Base-by-base conservation (phyloP, 2,329 filamentous ascomycete species). In the Aquanectria penicillioides region DNA sequence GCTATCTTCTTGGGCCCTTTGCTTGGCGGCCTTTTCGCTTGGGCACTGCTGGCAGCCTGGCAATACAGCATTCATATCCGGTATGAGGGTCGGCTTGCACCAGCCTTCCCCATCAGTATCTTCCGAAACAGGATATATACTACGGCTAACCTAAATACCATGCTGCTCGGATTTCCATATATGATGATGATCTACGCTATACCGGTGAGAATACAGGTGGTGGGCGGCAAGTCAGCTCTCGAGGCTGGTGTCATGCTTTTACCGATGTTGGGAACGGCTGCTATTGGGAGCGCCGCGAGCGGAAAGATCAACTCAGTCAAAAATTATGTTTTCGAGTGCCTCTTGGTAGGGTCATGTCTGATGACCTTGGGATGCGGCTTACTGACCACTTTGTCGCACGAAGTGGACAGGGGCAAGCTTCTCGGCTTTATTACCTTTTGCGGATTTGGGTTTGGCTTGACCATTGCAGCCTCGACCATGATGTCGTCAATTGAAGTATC, bases 381-480 rank as follows among this genome's bases (percentile, higher is more conserved):
- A 3, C 69, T 85, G 57, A 78, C 73, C 18, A 83, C 78, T 1
- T 56, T 71, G 1, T 59, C 66, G 6, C 52, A 67, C 15, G 64
- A 59, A 1, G 37, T 69, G 3, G 66, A 83, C 8, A 76, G 83
- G 60, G 67, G 75, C 2, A 84, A 81, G 62, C 73, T 80, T 5
- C 69, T 85, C 1, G 83, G 83, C 0, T 84, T 81, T 56, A 66
- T 85, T 48, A 75, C 77, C 0, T 80, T 86, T 50, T 73, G 83
- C n/a, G 83, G 83, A 3, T 68, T 86, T 25, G 83, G 83, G 0
- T 84, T 83, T 59, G 83, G 83, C 0, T 64, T 85, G 29, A 77
- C 78, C 3, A 78, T 81, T 2, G 73, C 82, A 2, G 75, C 77
- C 2, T 74, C 80, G 3, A 85, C 82, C 1, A 81, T 84, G 63